Evolutionary conservation across 805 yeast species (phyloP).

Genomic region (Komagataella kurtzmanii): DNA sequence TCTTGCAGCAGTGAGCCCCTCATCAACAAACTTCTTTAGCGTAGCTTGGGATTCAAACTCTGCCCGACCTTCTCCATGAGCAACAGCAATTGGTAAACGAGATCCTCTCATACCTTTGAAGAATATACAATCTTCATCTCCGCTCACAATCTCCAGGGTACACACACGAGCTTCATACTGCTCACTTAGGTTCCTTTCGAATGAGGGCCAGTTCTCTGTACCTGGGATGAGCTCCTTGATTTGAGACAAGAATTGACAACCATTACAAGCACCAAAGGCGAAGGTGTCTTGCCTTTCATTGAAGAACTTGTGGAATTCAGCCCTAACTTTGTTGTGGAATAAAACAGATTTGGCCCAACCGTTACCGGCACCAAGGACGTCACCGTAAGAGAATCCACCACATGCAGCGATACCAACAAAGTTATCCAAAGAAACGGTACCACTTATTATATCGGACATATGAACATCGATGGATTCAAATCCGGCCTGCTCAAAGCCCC

Average conservation of each 20-base stretch:
- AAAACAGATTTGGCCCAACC: constrained; percentile 98
- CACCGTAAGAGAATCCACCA: constrained; percentile 99
- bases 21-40: constrained; percentile 32
- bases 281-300: constrained; percentile 81
- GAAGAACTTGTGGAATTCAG: constrained; percentile 72
- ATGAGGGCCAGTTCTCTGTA: constrained; percentile 89
- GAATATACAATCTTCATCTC: constrained; percentile 41
- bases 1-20: constrained; percentile 52
- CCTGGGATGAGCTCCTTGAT: constrained; percentile 85
- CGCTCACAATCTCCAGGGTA: constrained; percentile 65
- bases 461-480: constrained; percentile 91
- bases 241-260: constrained; percentile 91
- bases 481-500: constrained; percentile 91
- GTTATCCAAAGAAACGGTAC: constrained; percentile 55
- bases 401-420: constrained; percentile 96
- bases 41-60: constrained; percentile 37
- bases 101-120: constrained; percentile 89
- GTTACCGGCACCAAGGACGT: constrained; percentile 95
- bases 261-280: constrained; percentile 97
- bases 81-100: constrained; percentile 89
- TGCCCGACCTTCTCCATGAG: constrained; percentile 98
- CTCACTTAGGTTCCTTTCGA: constrained; percentile 82
- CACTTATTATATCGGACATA: constrained; percentile 82
- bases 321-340: constrained; percentile 64
- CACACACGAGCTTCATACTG: constrained; percentile 94